A percentile compares a stretch with the other conserved stretches of the same genome.
These are phyloP conservation scores for Pistacia atlantica DNA, from an alignment of 345 rosid species.

Conservation along the genomic window DNA sequence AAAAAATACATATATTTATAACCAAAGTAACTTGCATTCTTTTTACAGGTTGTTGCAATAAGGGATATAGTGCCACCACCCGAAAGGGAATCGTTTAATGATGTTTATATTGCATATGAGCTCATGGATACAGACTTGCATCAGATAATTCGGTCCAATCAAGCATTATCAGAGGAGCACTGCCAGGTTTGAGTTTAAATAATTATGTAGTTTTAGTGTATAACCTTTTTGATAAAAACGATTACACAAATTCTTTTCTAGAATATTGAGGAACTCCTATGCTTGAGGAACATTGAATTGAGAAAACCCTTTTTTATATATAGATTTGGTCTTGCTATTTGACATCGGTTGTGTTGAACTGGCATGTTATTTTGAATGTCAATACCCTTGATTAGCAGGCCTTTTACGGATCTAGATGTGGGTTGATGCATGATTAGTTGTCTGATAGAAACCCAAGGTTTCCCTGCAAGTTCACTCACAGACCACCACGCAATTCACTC, in stretches of 20 bases:
- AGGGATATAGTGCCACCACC: constrained; percentile 89
- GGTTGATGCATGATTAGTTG: background rate
- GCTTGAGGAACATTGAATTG: background rate
- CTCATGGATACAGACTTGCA: constrained; percentile 76
- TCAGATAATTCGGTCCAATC: constrained; percentile 63
- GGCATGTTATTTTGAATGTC: background rate
- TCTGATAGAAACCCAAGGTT: no score
- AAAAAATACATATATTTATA: background rate
- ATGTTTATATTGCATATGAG: constrained; percentile 89
- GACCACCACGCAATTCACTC: no score
- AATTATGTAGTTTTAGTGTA: background rate
- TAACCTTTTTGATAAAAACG: background rate
- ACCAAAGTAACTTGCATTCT: constrained; percentile 17
- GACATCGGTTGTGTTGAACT: background rate
- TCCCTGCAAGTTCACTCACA: no score
- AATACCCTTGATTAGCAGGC: background rate
- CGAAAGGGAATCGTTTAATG: constrained; percentile 62
- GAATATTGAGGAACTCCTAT: background rate
- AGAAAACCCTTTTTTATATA: background rate
- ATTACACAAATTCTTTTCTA: background rate
- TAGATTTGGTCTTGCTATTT: background rate
- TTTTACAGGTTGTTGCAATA: constrained; percentile 78
- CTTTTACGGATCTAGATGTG: background rate
- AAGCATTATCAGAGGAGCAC: constrained; percentile 64
- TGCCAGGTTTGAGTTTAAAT: constrained; percentile 56